Evolutionary conservation across 768 basidiomycete species (phyloP).

Genomic region (Amanita rubescens): DNA sequence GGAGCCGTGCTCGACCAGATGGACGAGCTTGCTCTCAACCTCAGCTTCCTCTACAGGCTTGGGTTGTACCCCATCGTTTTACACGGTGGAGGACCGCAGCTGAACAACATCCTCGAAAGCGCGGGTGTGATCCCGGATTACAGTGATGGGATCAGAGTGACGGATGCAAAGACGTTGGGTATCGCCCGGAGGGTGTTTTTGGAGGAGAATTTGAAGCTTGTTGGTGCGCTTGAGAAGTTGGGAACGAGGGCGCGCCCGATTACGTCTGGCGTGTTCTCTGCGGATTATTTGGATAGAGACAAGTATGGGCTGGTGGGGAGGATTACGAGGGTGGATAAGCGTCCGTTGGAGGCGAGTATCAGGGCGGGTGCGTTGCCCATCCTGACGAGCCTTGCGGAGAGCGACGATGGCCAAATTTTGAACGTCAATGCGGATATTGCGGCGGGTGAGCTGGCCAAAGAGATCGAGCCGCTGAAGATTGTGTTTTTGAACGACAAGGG

Average conservation of each 20-base stretch:
- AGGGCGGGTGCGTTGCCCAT: slow-evolving; percentile 95
- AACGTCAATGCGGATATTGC: slow-evolving; percentile 99
- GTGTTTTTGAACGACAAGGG: slow-evolving; percentile 99
- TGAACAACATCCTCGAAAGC: slow-evolving; percentile 88
- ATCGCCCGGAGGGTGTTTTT: slow-evolving; percentile 95
- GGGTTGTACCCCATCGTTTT: slow-evolving; percentile 97
- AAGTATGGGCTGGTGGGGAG: slow-evolving; percentile 96
- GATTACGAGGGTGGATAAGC: slow-evolving; percentile 91
- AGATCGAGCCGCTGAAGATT: slow-evolving; percentile 97
- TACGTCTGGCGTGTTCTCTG: slow-evolving; percentile 95
- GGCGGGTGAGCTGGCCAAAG: slow-evolving; percentile 95
- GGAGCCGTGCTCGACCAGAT: slow-evolving; percentile 91
- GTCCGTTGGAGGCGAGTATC: slow-evolving; percentile 94
- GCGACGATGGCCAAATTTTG: slow-evolving; percentile 92
- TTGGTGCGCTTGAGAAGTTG: slow-evolving; percentile 85
- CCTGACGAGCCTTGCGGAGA: slow-evolving; percentile 90
- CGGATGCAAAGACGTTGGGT: slow-evolving; percentile 90
- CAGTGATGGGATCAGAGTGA: slow-evolving; percentile 95
- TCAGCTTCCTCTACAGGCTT: slow-evolving; percentile 94
- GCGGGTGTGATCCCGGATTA: slow-evolving; percentile 96
- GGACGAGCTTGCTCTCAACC: slow-evolving; percentile 88
- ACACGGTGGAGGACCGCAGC: slow-evolving; percentile 93
- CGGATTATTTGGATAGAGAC: slow-evolving; percentile 89
- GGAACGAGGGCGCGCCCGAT: slow-evolving; percentile 97
- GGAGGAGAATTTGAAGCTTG: slow-evolving; percentile 94